Base-by-base conservation (phyloP, 768 basidiomycete genomes). In the Podaxis sp. region DNA sequence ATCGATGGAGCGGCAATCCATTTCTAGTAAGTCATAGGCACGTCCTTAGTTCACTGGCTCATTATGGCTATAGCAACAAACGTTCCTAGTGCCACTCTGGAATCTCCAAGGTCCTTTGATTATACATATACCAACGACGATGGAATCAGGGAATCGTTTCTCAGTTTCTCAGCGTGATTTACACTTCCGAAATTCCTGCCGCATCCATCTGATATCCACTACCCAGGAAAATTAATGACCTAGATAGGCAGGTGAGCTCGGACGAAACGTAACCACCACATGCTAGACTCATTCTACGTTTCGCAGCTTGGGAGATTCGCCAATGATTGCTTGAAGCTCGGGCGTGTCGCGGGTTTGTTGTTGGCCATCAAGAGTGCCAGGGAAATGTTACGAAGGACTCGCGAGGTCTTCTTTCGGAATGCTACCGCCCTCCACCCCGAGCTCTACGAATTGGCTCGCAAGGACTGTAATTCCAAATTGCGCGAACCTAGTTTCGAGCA, bases 121-220 rank as follows among this genome's bases (percentile, higher is more conserved):
- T 55, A 61, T 36, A 24, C 60, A 19, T 61, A 61, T 22, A 55
- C 60, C 5, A 11, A 46, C 37, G 53, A 61, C n/a, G 53, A 61
- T 13, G 60, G 60, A 15, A 61, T 61, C 8, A 54, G 37, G 27
- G 43, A 54, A 19, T 61, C 60, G 0, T 55, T 61, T 47, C 41
- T 61, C 15, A 22, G 6, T 9, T 61, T 61, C 27, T 61, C 60
- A 2, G 9, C 7, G 53, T 55, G 19, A n/a, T 53, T 9, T 46
- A 8, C 1, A 7, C 29, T 7, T 7, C 29, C 29, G 7, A 29
- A 15, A 24, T 61, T 36, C 11, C 11, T 47, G 12, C 27, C 11
- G 2, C 2, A 36, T 15, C 25, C n/a, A 60, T 17, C n/a, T 55
- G 8, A 8, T 19, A 17, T 36, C 19, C 17, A 37, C 22, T 24